phyloP scores from a whole-genome alignment of 2,329 filamentous ascomycete genomes.

The Penicillium sp. region DNA sequence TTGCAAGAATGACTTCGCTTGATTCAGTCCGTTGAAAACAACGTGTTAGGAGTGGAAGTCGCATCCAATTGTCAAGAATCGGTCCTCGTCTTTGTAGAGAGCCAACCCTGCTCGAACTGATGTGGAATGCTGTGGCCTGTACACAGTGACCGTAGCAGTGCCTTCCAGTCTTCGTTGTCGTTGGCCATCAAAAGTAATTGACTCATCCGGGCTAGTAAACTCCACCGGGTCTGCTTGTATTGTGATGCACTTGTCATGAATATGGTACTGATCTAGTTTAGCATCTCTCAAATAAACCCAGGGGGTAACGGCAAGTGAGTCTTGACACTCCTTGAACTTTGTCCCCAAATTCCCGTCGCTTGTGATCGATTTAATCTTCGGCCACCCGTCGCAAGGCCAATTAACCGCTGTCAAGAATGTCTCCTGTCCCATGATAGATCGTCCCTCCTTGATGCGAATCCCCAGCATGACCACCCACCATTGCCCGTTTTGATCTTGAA shows the following conservation, averaged over 20 bases:
- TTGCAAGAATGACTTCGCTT: background rate
- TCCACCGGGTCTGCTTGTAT: background rate
- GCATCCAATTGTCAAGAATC: constrained; percentile 5
- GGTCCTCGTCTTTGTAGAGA: constrained; percentile 14
- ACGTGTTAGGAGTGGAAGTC: background rate
- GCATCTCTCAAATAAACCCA: constrained; percentile 11
- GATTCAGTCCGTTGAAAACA: background rate
- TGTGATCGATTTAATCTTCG: background rate
- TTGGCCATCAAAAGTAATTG: constrained; percentile 5
- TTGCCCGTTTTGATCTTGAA: constrained; percentile 51
- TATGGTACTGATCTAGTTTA: constrained; percentile 1
- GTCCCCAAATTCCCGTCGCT: background rate
- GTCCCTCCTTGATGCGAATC: background rate
- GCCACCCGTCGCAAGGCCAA: constrained; percentile 7
- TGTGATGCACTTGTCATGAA: background rate
- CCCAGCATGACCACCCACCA: constrained; percentile 55
- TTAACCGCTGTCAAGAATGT: constrained; percentile 8
- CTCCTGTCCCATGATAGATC: constrained; percentile 11
- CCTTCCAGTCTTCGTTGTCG: constrained; percentile 5
- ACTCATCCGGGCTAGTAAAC: background rate
- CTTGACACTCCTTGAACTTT: background rate
- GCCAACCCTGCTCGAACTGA: background rate
- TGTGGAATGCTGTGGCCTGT: background rate
- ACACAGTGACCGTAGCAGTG: background rate
- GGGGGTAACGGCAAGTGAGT: background rate